Base-by-base conservation (phyloP, 495 filamentous ascomycete genomes). In the Pseudevernia furfuracea region DNA sequence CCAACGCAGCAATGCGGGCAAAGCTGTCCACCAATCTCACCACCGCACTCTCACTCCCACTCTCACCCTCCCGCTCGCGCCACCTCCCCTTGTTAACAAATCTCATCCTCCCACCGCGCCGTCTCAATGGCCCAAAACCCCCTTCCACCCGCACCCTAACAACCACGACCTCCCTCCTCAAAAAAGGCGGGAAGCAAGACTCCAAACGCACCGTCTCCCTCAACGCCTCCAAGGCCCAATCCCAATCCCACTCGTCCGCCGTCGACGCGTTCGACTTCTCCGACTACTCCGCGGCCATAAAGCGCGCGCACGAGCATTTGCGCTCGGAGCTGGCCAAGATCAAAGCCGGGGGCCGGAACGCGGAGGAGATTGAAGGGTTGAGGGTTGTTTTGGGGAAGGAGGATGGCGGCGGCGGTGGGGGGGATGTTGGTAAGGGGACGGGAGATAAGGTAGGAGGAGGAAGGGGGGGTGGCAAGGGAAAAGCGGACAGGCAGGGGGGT, bases 231-330 rank as follows among this genome's bases (percentile, higher is more conserved):
- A 67, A 67, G 61, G 53, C 67, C 44, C 25, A 53, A 34, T 23
- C 41, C 52, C 44, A 53, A 34, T 17, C 41, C 52, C 44, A 23
- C n/a, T 17, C 28, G 25, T 11, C 10, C 10, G 3, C 49, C 25
- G 14, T 25, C 34, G 60, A 71, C 63, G 48, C 70, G 1, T 61
- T 53, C 55, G 66, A 71, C 61, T 66, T 70, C 60, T 49, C 65
- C 11, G 65, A 61, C 41, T 61, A 66, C 34, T 44, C 68, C 48
- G 56, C 60, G 6, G 59, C 60, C 12, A 68, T 71, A 17, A 8
- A 23, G 17, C 57, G 34, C 28, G 61, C 61, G 37, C 59, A 66
- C 25, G 64, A 57, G 49, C 30, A 43, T 3, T 56, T 69, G 48
- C 36, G 32, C 23, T 23, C 23, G 4, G 65, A 66, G 12, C 38